phyloP scores from a whole-genome alignment of 1,139 yeast species.

The Candida freyschussii region DNA sequence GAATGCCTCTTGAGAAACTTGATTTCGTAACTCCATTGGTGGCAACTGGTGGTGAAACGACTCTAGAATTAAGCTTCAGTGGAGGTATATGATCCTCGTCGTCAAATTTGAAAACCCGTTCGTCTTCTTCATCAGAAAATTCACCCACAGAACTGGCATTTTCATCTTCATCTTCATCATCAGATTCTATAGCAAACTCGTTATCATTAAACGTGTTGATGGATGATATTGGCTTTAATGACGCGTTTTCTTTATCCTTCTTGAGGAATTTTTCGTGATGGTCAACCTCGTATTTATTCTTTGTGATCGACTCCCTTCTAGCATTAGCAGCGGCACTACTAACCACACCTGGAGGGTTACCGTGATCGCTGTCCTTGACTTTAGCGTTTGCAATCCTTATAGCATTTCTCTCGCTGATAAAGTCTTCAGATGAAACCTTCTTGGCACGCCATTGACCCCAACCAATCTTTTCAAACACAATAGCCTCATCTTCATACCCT shows the following conservation, averaged over 20 bases:
- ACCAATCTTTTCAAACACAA: constrained; percentile 88
- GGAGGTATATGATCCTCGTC: constrained; percentile 33
- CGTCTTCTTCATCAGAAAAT: constrained; percentile 27
- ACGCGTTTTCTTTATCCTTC: background rate
- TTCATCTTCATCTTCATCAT: constrained; percentile 28
- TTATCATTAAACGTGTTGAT: constrained; percentile 8
- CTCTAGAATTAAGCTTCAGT: constrained; percentile 20
- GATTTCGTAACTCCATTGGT: constrained; percentile 16
- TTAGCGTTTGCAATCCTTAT: constrained; percentile 30
- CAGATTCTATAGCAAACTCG: constrained; percentile 25
- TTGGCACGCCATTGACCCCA: constrained; percentile 98
- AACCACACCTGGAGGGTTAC: constrained; percentile 1
- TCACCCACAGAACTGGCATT: constrained; percentile 16
- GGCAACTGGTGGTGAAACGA: constrained; percentile 23
- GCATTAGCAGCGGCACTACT: constrained; percentile 28
- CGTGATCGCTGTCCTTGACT: constrained; percentile 34
- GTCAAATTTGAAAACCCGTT: constrained; percentile 40
- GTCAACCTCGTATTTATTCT: constrained; percentile 25
- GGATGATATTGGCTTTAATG: constrained; percentile 9
- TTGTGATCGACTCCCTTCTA: constrained; percentile 40
- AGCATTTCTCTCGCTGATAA: constrained; percentile 34
- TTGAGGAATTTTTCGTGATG: constrained; percentile 21
- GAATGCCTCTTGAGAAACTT: constrained; percentile 19
- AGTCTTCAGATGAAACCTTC: constrained; percentile 45
- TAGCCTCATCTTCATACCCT: constrained; percentile 58